Evolutionary conservation across 1,284 basidiomycete species (phyloP), one percentile per base, ranked within the genome.

Genomic region (Schizophyllum commune): DNA sequence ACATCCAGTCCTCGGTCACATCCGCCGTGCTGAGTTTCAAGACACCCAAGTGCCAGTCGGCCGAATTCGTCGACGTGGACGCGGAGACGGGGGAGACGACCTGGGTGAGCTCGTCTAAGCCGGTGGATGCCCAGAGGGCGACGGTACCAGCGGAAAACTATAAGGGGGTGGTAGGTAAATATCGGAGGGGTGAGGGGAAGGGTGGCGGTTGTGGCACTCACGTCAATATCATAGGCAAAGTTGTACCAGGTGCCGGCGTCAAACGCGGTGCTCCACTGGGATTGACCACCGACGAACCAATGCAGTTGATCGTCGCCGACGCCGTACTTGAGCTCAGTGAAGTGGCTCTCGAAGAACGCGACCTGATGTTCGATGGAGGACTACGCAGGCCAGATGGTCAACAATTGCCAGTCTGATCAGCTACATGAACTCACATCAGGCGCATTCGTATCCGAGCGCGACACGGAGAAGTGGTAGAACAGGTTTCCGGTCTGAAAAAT

Each of bases 381-480:
- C 57, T 8, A 4, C n/a, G 11, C 3, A 27, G 5, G 27, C 5
- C 27, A 5, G 5, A 27, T 5, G 5, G 5, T 27, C 53, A 57
- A 73, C 59, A 27, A 27, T 27, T 27, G 27, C 27, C 27, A 27
- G 27, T 27, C 27, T 27, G 27, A 27, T 2, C 27, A 27, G 3
- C 27, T 27, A 27, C 27, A 27, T 27, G 27, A 27, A 70, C 78
- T 64, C 64, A 83, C 82, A 65, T 83, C 78, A 3, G 84, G 83
- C 4, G 77, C 73, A 67, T 83, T 85, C 13, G 79, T 81, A 32
- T 68, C 65, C 7, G 76, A 73, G 20, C 74, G 78, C 71, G 74
- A 80, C 55, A 86, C 70, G 0, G 83, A 84, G 73, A 86, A 87
- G 71, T 86, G 84, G 72, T 87, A 86, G 74, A 79, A 85, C 58